phyloP scores from a whole-genome alignment of 768 basidiomycete species.

The Rhizopogon sp. region DNA sequence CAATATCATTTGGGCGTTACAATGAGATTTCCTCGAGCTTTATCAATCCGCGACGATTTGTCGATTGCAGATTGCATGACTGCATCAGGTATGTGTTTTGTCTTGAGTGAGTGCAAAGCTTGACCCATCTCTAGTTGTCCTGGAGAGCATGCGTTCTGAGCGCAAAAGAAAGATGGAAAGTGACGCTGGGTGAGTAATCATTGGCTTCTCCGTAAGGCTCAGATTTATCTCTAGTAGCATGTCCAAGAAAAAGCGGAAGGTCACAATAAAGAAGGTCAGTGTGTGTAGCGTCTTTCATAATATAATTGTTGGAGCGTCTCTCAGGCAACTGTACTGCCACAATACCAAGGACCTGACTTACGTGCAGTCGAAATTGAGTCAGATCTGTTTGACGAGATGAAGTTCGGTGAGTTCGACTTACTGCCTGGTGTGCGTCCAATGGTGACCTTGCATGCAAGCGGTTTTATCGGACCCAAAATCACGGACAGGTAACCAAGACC shows the following conservation, averaged over 20 bases:
- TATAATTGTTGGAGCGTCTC: neutral
- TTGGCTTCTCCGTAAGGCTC: neutral
- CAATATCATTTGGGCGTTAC: slow-evolving; percentile 84
- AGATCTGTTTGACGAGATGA: slow-evolving; percentile 67
- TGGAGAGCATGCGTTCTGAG: slow-evolving; percentile 56
- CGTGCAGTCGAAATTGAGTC: slow-evolving; percentile 56
- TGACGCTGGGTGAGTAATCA: slow-evolving; percentile 40
- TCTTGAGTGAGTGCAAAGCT: neutral
- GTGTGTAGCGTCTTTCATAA: too few relatives aligned
- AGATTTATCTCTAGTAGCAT: slow-evolving; percentile 13
- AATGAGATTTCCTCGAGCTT: slow-evolving; percentile 90
- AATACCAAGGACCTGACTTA: slow-evolving; percentile 60
- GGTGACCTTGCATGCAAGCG: slow-evolving; percentile 37
- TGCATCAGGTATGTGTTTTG: slow-evolving; percentile 45
- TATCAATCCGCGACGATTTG: slow-evolving; percentile 76
- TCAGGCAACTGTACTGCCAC: slow-evolving; percentile 57
- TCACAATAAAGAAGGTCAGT: slow-evolving; percentile 21
- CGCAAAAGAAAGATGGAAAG: slow-evolving; percentile 75
- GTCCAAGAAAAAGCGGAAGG: slow-evolving; percentile 28
- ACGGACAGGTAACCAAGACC: slow-evolving; percentile 60
- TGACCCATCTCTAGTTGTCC: slow-evolving; percentile 36
- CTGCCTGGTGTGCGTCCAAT: neutral
- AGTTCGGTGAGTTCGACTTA: slow-evolving; percentile 59
- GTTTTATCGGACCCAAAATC: slow-evolving; percentile 74
- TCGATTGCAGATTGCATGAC: slow-evolving; percentile 67